These are phyloP conservation scores for Quercus robur DNA, from an alignment of 306 rosid genomes.

Conservation along the genomic window DNA sequence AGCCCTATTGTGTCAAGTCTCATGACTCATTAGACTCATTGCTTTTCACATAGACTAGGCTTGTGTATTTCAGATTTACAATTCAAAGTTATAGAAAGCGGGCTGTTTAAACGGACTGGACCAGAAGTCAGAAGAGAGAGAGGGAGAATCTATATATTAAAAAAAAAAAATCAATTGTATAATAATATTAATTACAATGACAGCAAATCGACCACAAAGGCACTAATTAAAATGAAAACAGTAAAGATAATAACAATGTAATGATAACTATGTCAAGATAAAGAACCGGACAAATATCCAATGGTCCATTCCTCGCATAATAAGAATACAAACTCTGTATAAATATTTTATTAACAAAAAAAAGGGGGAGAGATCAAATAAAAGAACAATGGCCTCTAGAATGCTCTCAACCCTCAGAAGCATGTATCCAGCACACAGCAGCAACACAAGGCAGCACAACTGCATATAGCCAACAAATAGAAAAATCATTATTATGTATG, in stretches of 20 bases:
- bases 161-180: too few relatives aligned
- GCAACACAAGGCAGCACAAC: constrained; percentile 46
- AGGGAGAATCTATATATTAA: too few relatives aligned
- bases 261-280: not conserved
- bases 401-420: constrained; percentile 30
- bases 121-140: too few relatives aligned
- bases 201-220: too few relatives aligned
- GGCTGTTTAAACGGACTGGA: too few relatives aligned
- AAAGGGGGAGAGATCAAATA: not conserved
- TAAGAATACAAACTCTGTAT: not conserved
- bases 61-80: too few relatives aligned
- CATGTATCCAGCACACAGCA: constrained; percentile 55
- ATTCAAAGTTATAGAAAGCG: too few relatives aligned
- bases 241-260: not conserved
- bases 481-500: not conserved
- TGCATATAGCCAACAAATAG: constrained; percentile 15
- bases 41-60: too few relatives aligned
- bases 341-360: not conserved
- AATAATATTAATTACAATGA: too few relatives aligned
- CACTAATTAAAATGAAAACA: not conserved
- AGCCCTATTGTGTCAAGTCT: too few relatives aligned
- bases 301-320: not conserved
- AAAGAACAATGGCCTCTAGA: not conserved
- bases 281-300: not conserved
- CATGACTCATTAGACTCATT: too few relatives aligned